Conservation (phyloP, 495 filamentous ascomycete genomes). For the Baudoinia panamericana region DNA sequence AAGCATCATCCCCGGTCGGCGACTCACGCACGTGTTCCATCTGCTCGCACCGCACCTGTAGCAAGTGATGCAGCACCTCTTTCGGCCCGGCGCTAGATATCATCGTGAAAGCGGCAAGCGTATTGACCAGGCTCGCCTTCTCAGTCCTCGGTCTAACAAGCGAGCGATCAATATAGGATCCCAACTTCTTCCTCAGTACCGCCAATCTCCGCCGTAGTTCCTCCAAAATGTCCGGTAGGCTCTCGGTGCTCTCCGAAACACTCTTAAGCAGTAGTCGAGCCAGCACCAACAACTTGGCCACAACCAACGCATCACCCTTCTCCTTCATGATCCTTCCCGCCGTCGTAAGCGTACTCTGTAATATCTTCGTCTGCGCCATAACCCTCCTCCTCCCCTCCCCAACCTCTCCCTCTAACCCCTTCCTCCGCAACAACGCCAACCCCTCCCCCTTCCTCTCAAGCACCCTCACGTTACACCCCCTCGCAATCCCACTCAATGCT, state of each 20-base stretch:
- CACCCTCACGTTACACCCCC: slow-evolving; percentile 59
- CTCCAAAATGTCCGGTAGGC: slow-evolving; percentile 46
- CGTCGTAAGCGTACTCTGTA: slow-evolving; percentile 44
- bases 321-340: slow-evolving; percentile 45
- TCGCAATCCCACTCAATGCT: slow-evolving; percentile 56
- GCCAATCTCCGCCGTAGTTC: slow-evolving; percentile 49
- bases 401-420: not conserved
- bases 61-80: slow-evolving; percentile 72
- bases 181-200: slow-evolving; percentile 45
- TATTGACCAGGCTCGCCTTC: slow-evolving; percentile 47
- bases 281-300: slow-evolving; percentile 72
- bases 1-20: not conserved
- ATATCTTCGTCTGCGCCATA: slow-evolving; percentile 20
- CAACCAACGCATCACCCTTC: slow-evolving; percentile 47
- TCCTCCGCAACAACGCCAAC: slow-evolving; percentile 42
- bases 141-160: slow-evolving; percentile 42
- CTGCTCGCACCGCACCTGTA: slow-evolving; percentile 51
- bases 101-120: slow-evolving; percentile 69
- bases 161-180: slow-evolving; percentile 52
- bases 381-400: not conserved
- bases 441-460: slow-evolving; percentile 56
- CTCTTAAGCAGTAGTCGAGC: slow-evolving; percentile 57
- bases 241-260: slow-evolving; percentile 39
- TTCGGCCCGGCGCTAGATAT: slow-evolving; percentile 67
- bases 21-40: slow-evolving; percentile 38